phyloP scores from a whole-genome alignment of 2,329 filamentous ascomycete genomes.

The Fusarium oligoseptatum region DNA sequence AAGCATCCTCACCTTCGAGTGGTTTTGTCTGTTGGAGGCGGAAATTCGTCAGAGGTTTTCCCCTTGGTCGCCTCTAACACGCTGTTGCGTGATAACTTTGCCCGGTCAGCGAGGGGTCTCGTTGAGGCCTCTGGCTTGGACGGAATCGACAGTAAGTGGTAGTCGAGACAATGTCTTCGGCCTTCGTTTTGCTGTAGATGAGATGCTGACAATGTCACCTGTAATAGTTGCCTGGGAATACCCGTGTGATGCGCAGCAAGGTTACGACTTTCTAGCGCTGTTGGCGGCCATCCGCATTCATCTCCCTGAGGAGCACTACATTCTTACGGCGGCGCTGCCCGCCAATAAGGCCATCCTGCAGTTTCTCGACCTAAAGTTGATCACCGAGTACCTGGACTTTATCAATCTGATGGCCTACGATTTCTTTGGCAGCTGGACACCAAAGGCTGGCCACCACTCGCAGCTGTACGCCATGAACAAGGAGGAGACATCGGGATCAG shows the following conservation, averaged over 20 bases:
- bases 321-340: slow-evolving; percentile 80
- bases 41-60: slow-evolving; percentile 74
- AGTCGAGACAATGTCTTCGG: slow-evolving; percentile 3
- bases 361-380: slow-evolving; percentile 74
- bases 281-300: slow-evolving; percentile 75
- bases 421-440: slow-evolving; percentile 79
- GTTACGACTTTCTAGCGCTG: slow-evolving; percentile 77
- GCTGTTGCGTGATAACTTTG: slow-evolving; percentile 76
- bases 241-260: slow-evolving; percentile 74
- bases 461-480: slow-evolving; percentile 76
- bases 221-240: slow-evolving; percentile 83
- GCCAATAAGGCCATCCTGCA: slow-evolving; percentile 75
- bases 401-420: slow-evolving; percentile 88
- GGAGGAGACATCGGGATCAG: slow-evolving; percentile 74
- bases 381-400: slow-evolving; percentile 77
- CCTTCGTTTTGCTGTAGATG: neutral
- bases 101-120: slow-evolving; percentile 73
- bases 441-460: slow-evolving; percentile 78
- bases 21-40: slow-evolving; percentile 83
- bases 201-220: slow-evolving; percentile 23
- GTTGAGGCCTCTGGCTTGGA: slow-evolving; percentile 75
- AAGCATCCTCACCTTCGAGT: slow-evolving; percentile 78
- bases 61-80: slow-evolving; percentile 74
- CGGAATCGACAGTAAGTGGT: slow-evolving; percentile 75
- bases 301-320: slow-evolving; percentile 76